Evolutionary conservation across 768 basidiomycete species (phyloP), one percentile per base, ranked within the genome.

Genomic region (Lactarius hatsudake): DNA sequence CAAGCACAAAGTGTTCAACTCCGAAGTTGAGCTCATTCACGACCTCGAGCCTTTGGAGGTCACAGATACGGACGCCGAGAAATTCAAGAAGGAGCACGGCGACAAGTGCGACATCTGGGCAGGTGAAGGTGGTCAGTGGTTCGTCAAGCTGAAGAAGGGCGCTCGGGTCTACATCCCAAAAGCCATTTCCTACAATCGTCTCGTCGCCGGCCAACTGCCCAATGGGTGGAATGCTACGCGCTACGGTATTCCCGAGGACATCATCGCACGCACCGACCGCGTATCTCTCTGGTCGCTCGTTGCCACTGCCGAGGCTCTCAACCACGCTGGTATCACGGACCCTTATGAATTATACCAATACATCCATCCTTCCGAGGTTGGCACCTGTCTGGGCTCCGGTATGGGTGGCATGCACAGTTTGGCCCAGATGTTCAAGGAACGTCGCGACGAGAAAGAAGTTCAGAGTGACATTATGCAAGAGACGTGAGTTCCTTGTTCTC

Each of bases 401-500:
- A 98, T 99, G 96, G 97, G 97, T 72, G 97, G 97, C 73, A 87
- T 93, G 70, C 86, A 88, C 66, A 92, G 91, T 74, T 82, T 98
- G 79, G 83, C 89, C 61, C 89, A 92, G 79, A 99, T 99, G 97
- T 99, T 99, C 86, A 97, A 94, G 78, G 97, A 99, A 76, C 90
- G 97, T 69, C 91, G 95, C 48, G 96, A 98, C 74, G 97, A 98
- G 81, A 93, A 91, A 77, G 95, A 98, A 42, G 95, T 98, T 1
- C 97, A 98, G 79, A 98, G 96, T 74, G 97, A 99, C 74, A 91
- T 99, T 70, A 82, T 99, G 53, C 97, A 98, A 78, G 97, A 99
- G 78, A 98, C 97, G 91, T 94, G 72, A 75, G 93, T 83, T 1
- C 32, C 30, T 15, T 34, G 18, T 53, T 64, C 2, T 65, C 32